Evolutionary conservation across 1,284 basidiomycete species (phyloP).

Genomic region (Cryptococcus deneoformans): DNA sequence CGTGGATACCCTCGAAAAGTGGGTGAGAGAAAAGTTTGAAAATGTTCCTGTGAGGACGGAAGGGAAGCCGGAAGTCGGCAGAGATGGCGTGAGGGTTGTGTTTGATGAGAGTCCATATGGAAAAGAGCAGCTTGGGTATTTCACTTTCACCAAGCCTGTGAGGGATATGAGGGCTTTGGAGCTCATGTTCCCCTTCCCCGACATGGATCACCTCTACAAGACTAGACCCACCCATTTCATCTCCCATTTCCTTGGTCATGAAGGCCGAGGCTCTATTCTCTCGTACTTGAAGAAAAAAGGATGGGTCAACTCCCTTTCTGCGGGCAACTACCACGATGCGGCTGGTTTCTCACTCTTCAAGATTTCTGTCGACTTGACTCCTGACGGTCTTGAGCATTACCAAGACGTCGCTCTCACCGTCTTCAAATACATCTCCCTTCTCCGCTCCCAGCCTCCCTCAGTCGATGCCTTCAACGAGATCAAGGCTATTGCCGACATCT

Average conservation of each 20-base stretch:
- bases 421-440: slow-evolving; percentile 85
- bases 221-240: slow-evolving; percentile 80
- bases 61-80: slow-evolving; percentile 29
- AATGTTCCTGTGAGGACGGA: slow-evolving; percentile 42
- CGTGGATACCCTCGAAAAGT: slow-evolving; percentile 44
- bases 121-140: slow-evolving; percentile 62
- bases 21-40: slow-evolving; percentile 46
- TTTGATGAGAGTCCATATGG: slow-evolving; percentile 77
- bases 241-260: slow-evolving; percentile 89
- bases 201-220: slow-evolving; percentile 74
- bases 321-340: slow-evolving; percentile 64
- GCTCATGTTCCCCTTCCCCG: slow-evolving; percentile 82
- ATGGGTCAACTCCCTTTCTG: slow-evolving; percentile 79
- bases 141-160: slow-evolving; percentile 85
- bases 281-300: slow-evolving; percentile 90
- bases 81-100: slow-evolving; percentile 48
- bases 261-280: slow-evolving; percentile 90
- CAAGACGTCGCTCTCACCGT: slow-evolving; percentile 67
- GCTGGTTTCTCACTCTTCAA: slow-evolving; percentile 89
- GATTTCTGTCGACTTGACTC: slow-evolving; percentile 74
- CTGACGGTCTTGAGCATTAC: slow-evolving; percentile 82
- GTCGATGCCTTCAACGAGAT: slow-evolving; percentile 77
- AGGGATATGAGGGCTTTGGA: slow-evolving; percentile 87
- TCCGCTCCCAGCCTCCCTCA: slow-evolving; percentile 65
- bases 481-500: slow-evolving; percentile 67